phyloP scores from a whole-genome alignment of 768 basidiomycete species.

The Mrakia gelida region DNA sequence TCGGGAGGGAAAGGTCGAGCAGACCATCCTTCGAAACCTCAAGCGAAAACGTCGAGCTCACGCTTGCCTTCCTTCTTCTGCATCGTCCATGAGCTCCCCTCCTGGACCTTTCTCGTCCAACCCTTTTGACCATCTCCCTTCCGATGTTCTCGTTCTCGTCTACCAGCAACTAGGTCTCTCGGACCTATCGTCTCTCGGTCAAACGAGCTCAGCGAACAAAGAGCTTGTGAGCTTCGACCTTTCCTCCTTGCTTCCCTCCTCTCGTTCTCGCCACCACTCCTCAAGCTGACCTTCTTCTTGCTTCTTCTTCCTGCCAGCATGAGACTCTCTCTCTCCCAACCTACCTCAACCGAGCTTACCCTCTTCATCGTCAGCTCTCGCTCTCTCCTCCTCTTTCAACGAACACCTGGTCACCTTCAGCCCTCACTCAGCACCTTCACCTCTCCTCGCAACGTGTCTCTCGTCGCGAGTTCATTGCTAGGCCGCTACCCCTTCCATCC shows the following conservation, averaged over 20 bases:
- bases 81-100: neutral
- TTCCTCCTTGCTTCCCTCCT: neutral
- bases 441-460: neutral
- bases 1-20: too few relatives aligned
- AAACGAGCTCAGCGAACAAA: neutral
- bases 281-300: neutral
- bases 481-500: neutral
- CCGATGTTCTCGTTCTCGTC: neutral
- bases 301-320: neutral
- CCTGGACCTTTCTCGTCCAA: neutral
- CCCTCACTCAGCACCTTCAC: neutral
- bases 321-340: neutral
- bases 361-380: neutral
- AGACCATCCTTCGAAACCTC: too few relatives aligned
- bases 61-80: neutral
- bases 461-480: neutral
- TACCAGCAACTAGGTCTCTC: neutral
- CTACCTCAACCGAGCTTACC: neutral
- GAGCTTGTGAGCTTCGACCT: neutral
- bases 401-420: neutral
- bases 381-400: neutral
- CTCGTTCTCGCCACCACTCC: neutral
- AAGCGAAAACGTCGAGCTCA: too few relatives aligned
- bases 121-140: slow-evolving; percentile 3
- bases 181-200: neutral